Percentiles rank a stretch among this genome's conserved stretches.
These are phyloP conservation scores for Astragalus membranaceus DNA, from an alignment of 306 rosid species.

Conservation along the genomic window DNA sequence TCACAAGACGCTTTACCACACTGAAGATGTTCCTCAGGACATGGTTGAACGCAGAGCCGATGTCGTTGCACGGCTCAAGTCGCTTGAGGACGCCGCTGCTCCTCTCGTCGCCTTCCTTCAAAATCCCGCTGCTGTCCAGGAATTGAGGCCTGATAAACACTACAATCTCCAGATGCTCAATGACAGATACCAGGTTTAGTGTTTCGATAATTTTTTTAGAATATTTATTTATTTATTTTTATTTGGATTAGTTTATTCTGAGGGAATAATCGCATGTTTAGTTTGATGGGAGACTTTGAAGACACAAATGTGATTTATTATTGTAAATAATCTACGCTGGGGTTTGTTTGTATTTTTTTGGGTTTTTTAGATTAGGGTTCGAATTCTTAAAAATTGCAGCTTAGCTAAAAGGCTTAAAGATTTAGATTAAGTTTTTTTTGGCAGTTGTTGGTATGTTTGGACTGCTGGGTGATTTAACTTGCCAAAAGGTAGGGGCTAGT, in stretches of 20 bases:
- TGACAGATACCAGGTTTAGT: constrained; percentile 74
- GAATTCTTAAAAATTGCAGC: neutral
- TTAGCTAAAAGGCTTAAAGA: neutral
- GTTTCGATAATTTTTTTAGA: neutral
- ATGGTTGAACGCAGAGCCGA: constrained; percentile 39
- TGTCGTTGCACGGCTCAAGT: constrained; percentile 27
- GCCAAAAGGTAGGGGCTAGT: neutral
- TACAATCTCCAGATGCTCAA: constrained; percentile 90
- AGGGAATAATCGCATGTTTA: neutral
- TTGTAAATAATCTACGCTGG: neutral
- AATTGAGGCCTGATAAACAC: constrained; percentile 76
- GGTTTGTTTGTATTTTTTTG: neutral
- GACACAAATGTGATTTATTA: neutral
- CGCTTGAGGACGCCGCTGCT: constrained; percentile 66
- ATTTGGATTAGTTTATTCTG: neutral
- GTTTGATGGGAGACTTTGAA: neutral
- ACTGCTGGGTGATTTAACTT: neutral
- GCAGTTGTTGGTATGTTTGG: neutral
- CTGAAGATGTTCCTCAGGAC: constrained; percentile 75
- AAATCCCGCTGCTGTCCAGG: constrained; percentile 75
- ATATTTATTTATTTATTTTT: neutral
- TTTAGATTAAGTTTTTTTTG: neutral
- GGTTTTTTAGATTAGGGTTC: neutral
- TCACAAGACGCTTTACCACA: constrained; percentile 78
- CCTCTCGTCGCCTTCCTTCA: constrained; percentile 81